phyloP scores from a whole-genome alignment of 148 eudicot genomes.

The Dysphania ambrosioides region DNA sequence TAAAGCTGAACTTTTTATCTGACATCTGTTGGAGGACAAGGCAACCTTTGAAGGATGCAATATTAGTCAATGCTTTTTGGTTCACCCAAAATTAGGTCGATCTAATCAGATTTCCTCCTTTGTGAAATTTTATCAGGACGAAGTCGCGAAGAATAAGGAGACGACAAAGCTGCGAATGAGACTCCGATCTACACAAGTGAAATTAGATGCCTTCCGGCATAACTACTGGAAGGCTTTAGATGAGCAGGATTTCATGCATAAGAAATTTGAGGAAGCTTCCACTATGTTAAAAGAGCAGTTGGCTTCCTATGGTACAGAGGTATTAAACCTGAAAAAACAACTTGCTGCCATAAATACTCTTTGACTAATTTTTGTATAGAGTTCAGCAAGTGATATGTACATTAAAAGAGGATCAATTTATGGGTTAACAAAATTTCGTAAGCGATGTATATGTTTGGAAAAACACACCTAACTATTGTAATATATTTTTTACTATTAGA shows the following conservation, averaged over 20 bases:
- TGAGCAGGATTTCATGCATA: slow-evolving; percentile 58
- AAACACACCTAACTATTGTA: too few relatives aligned
- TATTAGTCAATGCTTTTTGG: background rate
- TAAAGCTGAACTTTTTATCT: background rate
- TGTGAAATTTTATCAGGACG: slow-evolving; percentile 35
- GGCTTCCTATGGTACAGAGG: slow-evolving; percentile 45
- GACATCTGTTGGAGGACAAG: background rate
- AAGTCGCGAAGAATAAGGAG: slow-evolving; percentile 36
- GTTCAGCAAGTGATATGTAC: background rate
- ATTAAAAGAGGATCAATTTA: background rate
- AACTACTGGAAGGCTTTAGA: slow-evolving; percentile 54
- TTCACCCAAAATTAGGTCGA: background rate
- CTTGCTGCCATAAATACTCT: slow-evolving; percentile 31
- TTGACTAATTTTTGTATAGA: background rate
- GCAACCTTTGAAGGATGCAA: background rate
- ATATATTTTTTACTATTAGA: too few relatives aligned
- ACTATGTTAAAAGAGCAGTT: slow-evolving; percentile 53
- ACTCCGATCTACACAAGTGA: slow-evolving; percentile 59
- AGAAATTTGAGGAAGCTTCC: slow-evolving; percentile 56
- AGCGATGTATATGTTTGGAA: too few relatives aligned
- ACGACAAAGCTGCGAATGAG: slow-evolving; percentile 71
- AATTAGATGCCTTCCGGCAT: slow-evolving; percentile 47
- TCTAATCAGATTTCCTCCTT: background rate
- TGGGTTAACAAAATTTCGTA: too few relatives aligned
- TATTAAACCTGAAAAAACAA: slow-evolving; percentile 60